Conservation (phyloP, 768 basidiomycete species). For the Panaeolus cyanescens region DNA sequence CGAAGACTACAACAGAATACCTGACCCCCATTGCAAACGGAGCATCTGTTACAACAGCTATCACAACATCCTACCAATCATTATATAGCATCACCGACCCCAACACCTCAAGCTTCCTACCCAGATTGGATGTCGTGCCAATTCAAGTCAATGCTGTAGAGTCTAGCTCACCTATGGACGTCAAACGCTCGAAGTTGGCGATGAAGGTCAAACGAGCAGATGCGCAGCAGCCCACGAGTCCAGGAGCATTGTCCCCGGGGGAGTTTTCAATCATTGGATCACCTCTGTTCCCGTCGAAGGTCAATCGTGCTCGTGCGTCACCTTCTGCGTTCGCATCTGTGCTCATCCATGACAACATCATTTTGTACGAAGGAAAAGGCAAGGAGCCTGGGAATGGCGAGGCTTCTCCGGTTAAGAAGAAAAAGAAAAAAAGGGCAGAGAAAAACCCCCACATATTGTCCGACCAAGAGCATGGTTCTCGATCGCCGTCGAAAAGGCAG, state of each 20-base stretch:
- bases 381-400: constrained; percentile 31
- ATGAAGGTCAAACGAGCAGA: constrained; percentile 69
- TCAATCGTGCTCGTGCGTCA: constrained; percentile 63
- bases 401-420: constrained; percentile 18
- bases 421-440: constrained; percentile 10
- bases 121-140: constrained; percentile 46
- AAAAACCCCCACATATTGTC: constrained; percentile 12
- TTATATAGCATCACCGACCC: constrained; percentile 64
- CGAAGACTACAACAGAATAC: constrained; percentile 62
- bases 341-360: constrained; percentile 57
- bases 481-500: neutral
- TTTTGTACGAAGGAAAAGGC: constrained; percentile 36
- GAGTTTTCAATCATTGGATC: constrained; percentile 37
- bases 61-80: constrained; percentile 80
- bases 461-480: constrained; percentile 24
- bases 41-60: constrained; percentile 79
- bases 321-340: constrained; percentile 80
- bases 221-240: constrained; percentile 31
- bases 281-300: constrained; percentile 59
- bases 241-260: constrained; percentile 31
- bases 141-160: constrained; percentile 25
- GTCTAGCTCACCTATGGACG: constrained; percentile 27
- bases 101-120: constrained; percentile 39
- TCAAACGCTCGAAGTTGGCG: constrained; percentile 72
- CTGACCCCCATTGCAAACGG: constrained; percentile 82